Evolutionary conservation across 2,329 filamentous ascomycete species (phyloP).

Genomic region (Apiospora hydei): DNA sequence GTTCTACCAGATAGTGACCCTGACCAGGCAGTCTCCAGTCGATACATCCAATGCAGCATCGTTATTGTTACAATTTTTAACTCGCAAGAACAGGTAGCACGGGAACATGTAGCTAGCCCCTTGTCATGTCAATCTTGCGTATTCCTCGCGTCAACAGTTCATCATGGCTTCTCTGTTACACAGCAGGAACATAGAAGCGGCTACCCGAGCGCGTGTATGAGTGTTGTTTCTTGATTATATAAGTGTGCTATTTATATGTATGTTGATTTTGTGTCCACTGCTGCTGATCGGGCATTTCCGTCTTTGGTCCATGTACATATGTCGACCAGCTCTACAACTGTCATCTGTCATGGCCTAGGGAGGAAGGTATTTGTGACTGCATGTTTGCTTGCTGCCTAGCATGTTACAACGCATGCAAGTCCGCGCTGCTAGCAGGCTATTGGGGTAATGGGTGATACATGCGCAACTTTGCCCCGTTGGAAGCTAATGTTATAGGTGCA

Average conservation of each 20-base stretch:
- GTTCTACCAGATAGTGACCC: not conserved
- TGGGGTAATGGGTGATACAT: not conserved
- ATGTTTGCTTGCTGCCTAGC: not conserved
- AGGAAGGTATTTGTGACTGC: not conserved
- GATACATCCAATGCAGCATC: not conserved
- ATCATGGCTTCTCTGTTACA: not conserved
- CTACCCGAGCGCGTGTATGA: not conserved
- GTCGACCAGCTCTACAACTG: not conserved
- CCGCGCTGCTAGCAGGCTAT: not conserved
- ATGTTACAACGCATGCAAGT: not conserved
- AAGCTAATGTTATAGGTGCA: not conserved
- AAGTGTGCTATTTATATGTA: not conserved
- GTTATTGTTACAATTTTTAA: not conserved
- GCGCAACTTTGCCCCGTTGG: not conserved
- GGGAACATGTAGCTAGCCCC: not conserved
- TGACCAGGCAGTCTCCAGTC: not conserved
- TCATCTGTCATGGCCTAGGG: not conserved
- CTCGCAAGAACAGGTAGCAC: not conserved
- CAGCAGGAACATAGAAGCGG: not conserved
- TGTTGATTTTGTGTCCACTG: not conserved
- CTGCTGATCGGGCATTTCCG: not conserved
- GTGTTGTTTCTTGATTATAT: not conserved
- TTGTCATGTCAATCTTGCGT: not conserved
- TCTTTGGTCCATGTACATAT: not conserved
- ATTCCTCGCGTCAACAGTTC: not conserved